These are phyloP conservation scores for Fusarium falciforme DNA, from an alignment of 2,329 filamentous ascomycete genomes.

Conservation along the genomic window DNA sequence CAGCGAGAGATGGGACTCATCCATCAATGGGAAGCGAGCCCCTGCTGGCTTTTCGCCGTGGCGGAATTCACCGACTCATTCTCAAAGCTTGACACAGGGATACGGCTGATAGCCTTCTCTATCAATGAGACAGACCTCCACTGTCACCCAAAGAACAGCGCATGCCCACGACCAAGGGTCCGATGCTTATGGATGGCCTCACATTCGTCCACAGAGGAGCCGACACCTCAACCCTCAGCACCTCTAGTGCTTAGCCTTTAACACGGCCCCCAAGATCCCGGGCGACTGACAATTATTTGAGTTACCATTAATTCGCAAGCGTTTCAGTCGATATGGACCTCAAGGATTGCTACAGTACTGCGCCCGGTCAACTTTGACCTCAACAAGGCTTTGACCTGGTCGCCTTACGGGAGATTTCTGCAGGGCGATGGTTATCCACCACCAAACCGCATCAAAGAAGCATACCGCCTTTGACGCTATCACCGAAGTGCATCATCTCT, in stretches of 20 bases:
- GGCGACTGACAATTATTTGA: background rate
- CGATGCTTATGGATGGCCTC: constrained; percentile 1
- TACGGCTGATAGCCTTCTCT: constrained; percentile 2
- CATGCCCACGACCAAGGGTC: background rate
- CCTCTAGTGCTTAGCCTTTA: constrained; percentile 3
- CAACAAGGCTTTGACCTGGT: background rate
- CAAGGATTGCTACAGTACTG: background rate
- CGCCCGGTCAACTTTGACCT: background rate
- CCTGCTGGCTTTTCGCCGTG: constrained; percentile 28
- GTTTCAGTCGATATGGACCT: constrained; percentile 1
- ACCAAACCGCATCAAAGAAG: background rate
- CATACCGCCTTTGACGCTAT: background rate
- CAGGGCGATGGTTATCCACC: background rate
- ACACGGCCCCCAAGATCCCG: background rate
- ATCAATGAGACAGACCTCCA: background rate
- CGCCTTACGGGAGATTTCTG: background rate
- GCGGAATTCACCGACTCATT: constrained; percentile 31
- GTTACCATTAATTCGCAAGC: background rate
- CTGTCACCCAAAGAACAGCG: background rate
- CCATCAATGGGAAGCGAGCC: constrained; percentile 14
- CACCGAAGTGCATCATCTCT: background rate
- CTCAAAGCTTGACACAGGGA: constrained; percentile 23
- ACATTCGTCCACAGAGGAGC: background rate
- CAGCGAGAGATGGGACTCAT: constrained; percentile 24
- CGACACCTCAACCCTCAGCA: background rate